These are phyloP conservation scores for Tolypocladium endophyticum DNA, from an alignment of 2,329 filamentous ascomycete genomes.

Conservation along the genomic window DNA sequence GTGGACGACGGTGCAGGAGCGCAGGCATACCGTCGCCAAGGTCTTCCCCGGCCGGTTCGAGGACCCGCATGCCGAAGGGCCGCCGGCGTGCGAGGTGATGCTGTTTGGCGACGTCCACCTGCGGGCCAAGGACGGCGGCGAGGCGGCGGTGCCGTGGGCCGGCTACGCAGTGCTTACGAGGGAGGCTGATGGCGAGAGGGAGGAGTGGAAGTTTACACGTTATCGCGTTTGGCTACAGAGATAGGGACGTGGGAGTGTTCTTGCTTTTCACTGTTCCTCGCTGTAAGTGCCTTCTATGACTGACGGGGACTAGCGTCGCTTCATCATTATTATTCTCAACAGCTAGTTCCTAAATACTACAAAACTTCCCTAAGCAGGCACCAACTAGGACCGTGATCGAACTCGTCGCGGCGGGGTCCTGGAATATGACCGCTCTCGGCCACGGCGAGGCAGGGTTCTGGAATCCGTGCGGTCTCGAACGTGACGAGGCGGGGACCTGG, in stretches of 20 bases:
- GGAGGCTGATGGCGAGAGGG: conserved; percentile 9
- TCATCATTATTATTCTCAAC: background rate
- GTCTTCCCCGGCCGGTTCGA: conserved; percentile 29
- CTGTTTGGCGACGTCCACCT: conserved; percentile 18
- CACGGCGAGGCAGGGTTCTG: background rate
- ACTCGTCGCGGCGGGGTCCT: background rate
- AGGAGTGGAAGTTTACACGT: conserved; percentile 21
- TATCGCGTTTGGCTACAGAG: conserved; percentile 23
- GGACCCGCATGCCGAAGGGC: conserved; percentile 3
- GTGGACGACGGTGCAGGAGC: conserved; percentile 29
- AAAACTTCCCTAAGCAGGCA: no score
- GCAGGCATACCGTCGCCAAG: conserved; percentile 29
- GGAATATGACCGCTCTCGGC: background rate
- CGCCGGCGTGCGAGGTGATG: conserved; percentile 21
- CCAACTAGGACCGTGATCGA: background rate
- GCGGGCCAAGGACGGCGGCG: conserved; percentile 15
- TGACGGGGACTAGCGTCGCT: no score
- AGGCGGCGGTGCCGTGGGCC: conserved; percentile 17
- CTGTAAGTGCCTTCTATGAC: background rate
- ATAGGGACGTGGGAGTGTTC: background rate
- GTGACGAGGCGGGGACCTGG: background rate
- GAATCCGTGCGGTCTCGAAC: background rate
- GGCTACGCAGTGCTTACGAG: conserved; percentile 18
- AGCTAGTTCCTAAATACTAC: background rate
- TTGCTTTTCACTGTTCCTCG: background rate